Percentiles rank a stretch among this genome's conserved stretches.
These are phyloP conservation scores for Tolypocladium sp. DNA, from an alignment of 2,329 filamentous ascomycete genomes.

Conservation along the genomic window DNA sequence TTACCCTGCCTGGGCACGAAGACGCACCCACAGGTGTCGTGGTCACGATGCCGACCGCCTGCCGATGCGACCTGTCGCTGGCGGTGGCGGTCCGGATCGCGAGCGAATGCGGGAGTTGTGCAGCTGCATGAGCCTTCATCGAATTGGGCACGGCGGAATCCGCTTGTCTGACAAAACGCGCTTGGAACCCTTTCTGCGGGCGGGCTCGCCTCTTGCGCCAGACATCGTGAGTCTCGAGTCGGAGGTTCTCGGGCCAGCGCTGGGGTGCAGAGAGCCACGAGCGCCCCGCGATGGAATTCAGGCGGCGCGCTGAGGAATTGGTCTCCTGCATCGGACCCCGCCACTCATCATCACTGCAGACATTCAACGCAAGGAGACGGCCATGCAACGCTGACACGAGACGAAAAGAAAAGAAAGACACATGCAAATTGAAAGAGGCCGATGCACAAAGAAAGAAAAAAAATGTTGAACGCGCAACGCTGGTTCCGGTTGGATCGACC, in stretches of 20 bases:
- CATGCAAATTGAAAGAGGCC: too few species aligned
- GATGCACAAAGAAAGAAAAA: too few species aligned
- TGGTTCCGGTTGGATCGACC: background rate
- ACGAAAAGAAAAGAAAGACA: background rate
- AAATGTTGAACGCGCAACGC: background rate
- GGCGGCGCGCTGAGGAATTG: background rate
- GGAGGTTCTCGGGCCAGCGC: background rate
- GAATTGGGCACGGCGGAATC: background rate
- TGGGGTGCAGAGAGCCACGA: too few species aligned
- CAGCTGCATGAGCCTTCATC: background rate
- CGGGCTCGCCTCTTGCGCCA: background rate
- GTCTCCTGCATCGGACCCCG: background rate
- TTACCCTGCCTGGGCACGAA: background rate
- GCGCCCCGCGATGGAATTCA: background rate
- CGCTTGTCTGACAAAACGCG: background rate
- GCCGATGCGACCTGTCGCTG: background rate
- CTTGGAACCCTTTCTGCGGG: background rate
- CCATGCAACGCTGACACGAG: background rate
- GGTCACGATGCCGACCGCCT: background rate
- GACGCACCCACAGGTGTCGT: background rate
- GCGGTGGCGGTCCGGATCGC: background rate
- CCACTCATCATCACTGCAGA: background rate
- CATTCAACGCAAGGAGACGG: background rate
- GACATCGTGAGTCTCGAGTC: background rate
- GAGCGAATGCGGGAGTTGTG: background rate